Base-by-base conservation (phyloP, 2,329 filamentous ascomycete species). In the Claviceps fusiformis region DNA sequence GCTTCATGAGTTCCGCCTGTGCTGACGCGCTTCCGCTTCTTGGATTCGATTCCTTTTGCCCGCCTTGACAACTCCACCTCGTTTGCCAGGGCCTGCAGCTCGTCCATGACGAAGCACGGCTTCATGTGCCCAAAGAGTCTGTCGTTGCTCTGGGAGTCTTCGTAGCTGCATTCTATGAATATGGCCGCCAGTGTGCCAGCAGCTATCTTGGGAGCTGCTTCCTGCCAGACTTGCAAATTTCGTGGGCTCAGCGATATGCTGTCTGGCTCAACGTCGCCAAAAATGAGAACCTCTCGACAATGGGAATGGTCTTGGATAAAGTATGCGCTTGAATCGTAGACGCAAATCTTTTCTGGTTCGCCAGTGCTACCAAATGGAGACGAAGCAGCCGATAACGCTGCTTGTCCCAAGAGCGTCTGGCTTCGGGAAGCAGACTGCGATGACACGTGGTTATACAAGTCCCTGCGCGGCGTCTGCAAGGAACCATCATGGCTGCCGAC, bases 131-230 rank as follows among this genome's bases (percentile, higher is more conserved):
- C 93, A 60, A 90, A 98, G 0, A 98, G 76, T 0, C 84, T 80
- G 52, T 86, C 83, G 57, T 93, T 84, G 27, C 81, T 77, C 63
- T 90, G 86, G 8, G 81, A 80, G 67, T 96, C 86, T 58, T 89
- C 87, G 68, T 92, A 98, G 58, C 89, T 95, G 69, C 92, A 97
- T 73, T 98, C 93, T 62, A 98, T 95, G 65, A 97, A 92, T 13
- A 98, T 86, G 11, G 86, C 92, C 0, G 77, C 79, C 0, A 98
- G 76, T 4, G 78, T 75, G 1, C 89, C 88, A 0, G 76, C 72
- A 0, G 77, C 86, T 31, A 98, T 83, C 66, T 95, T 95, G 9
- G 86, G 86, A 0, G 91, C 92, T 0, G 92, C 92, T 64, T 93
- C 87, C 60, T 82, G 79, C 93, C 93, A 98, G 15, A 98, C 82